These are phyloP conservation scores for Globisporangium lucens DNA, from an alignment of 352 stramenopile species.

Conservation along the genomic window DNA sequence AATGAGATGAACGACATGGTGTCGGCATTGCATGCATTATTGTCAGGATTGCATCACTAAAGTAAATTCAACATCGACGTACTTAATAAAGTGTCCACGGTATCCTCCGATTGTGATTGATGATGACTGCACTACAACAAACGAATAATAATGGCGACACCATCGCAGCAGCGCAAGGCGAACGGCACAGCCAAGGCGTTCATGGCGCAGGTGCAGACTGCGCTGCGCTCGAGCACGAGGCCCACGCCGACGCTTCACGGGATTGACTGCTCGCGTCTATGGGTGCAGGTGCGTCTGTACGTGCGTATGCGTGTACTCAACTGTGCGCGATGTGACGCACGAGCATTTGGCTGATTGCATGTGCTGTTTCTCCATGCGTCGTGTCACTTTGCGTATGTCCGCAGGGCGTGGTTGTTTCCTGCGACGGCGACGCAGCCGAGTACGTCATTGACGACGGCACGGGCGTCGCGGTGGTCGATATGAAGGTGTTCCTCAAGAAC, in stretches of 20 bases:
- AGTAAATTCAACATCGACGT: neutral
- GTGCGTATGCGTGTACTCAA: neutral
- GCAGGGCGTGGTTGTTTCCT: conserved; percentile 55
- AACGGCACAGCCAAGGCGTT: conserved; percentile 57
- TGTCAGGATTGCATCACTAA: neutral
- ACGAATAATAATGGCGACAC: neutral
- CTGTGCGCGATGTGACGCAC: neutral
- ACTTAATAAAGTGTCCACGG: neutral
- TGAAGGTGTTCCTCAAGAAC: conserved; percentile 65
- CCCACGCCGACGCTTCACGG: conserved; percentile 50
- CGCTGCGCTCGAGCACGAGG: conserved; percentile 32
- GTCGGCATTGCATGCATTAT: too few relatives aligned
- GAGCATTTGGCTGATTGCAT: neutral
- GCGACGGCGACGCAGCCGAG: conserved; percentile 27
- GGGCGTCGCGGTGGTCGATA: conserved; percentile 50
- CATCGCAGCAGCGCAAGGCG: conserved; percentile 13
- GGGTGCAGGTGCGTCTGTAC: conserved; percentile 51
- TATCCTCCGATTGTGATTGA: neutral
- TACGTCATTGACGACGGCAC: conserved; percentile 78
- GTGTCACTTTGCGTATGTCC: neutral
- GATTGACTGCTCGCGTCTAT: conserved; percentile 66
- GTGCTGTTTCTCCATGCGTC: neutral
- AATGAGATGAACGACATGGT: neutral
- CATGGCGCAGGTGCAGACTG: conserved; percentile 46
- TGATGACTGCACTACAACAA: neutral